These are phyloP conservation scores for Artemisia tridentata DNA, from an alignment of 129 eudicot genomes.

Conservation along the genomic window DNA sequence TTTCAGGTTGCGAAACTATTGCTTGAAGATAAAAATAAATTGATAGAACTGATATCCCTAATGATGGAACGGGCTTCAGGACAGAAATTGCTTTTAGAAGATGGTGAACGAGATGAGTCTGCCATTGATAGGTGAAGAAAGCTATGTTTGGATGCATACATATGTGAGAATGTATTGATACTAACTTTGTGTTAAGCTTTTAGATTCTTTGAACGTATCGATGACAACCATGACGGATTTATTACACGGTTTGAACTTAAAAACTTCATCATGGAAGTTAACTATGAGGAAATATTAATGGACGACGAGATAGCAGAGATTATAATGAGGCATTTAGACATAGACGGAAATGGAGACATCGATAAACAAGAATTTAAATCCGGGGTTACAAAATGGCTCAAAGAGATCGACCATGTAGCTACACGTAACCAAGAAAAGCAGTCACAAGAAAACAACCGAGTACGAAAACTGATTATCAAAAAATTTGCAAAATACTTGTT, in stretches of 20 bases:
- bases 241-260: conserved; percentile 47
- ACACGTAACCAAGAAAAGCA: conserved; percentile 17
- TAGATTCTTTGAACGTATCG: conserved; percentile 57
- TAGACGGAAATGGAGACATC: conserved; percentile 46
- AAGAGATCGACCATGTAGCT: conserved; percentile 24
- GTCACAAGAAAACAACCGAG: conserved; percentile 29
- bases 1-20: conserved; percentile 32
- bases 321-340: conserved; percentile 65
- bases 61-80: conserved; percentile 40
- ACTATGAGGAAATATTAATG: conserved; percentile 37
- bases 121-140: conserved; percentile 25
- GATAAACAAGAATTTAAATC: conserved; percentile 54
- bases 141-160: neutral
- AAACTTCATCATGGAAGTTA: conserved; percentile 43
- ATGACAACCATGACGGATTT: conserved; percentile 40
- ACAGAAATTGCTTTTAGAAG: conserved; percentile 22
- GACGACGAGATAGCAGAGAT: conserved; percentile 51
- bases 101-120: conserved; percentile 34
- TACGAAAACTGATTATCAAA: conserved; percentile 22
- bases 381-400: conserved; percentile 55
- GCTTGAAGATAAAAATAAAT: conserved; percentile 36
- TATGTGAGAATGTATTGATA: neutral
- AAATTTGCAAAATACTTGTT: neutral
- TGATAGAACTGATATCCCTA: conserved; percentile 30
- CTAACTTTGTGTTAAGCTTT: neutral